Evolutionary conservation across 306 rosid genomes (phyloP).

Genomic region (Cicer chorassanicum): DNA sequence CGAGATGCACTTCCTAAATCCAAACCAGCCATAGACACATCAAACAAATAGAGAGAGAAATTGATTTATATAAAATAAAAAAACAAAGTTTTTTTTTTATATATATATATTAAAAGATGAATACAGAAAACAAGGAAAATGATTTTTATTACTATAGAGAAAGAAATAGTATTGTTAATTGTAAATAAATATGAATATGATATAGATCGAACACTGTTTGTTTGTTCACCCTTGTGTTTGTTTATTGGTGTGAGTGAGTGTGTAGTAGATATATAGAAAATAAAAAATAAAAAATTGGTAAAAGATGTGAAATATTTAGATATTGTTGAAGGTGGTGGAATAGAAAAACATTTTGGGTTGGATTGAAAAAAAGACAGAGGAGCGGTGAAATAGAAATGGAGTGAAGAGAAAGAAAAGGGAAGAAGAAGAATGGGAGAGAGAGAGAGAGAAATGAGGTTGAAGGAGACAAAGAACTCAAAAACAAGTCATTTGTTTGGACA

Average conservation of each 20-base stretch:
- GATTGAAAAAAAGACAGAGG: slow-evolving; percentile 38
- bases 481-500: slow-evolving; percentile 65
- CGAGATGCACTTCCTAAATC: slow-evolving; percentile 87
- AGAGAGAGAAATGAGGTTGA: slow-evolving; percentile 20
- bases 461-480: slow-evolving; percentile 55
- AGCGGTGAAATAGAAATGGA: slow-evolving; percentile 39
- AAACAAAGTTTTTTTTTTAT: not conserved
- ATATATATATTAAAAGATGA: not conserved
- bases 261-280: not conserved
- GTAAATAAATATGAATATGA: not conserved
- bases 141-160: slow-evolving; percentile 48
- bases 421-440: slow-evolving; percentile 3
- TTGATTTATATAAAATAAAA: slow-evolving; percentile 30
- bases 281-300: not conserved
- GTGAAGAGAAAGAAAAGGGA: slow-evolving; percentile 62
- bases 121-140: slow-evolving; percentile 72
- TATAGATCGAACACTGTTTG: slow-evolving; percentile 31
- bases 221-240: slow-evolving; percentile 53
- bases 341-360: slow-evolving; percentile 40
- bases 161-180: slow-evolving; percentile 26
- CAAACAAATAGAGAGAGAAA: slow-evolving; percentile 45
- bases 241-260: slow-evolving; percentile 51
- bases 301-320: not conserved
- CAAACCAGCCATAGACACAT: slow-evolving; percentile 89
- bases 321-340: slow-evolving; percentile 18